Percentiles rank a stretch among this genome's conserved stretches.
Conservation (phyloP, 306 rosid species). For the Pterocarpus santalinus region DNA sequence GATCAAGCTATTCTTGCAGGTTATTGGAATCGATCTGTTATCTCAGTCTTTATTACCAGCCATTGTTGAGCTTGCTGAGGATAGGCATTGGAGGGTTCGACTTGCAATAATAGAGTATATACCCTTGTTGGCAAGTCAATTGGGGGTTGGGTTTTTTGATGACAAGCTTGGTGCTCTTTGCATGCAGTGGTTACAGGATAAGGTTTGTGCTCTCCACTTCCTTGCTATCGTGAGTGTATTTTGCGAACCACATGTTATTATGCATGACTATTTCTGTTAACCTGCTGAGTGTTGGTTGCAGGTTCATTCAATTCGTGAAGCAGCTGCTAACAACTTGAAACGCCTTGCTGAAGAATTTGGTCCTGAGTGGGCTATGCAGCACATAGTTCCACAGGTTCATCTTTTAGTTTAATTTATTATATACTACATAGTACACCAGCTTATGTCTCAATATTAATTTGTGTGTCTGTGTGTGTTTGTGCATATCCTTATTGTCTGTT, state of each 20-base stretch:
- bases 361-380: constrained; percentile 99
- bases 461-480: background rate
- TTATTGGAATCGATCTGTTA: constrained; percentile 93
- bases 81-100: constrained; percentile 98
- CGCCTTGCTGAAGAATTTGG: constrained; percentile 99
- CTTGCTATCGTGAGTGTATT: constrained; percentile 18
- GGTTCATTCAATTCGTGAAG: constrained; percentile 99
- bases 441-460: constrained; percentile 19
- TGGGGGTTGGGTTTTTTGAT: constrained; percentile 95
- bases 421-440: background rate
- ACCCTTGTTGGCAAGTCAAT: constrained; percentile 94
- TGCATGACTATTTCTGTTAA: constrained; percentile 34
- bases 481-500: background rate
- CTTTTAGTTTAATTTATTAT: constrained; percentile 42
- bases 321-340: constrained; percentile 97
- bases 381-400: constrained; percentile 89
- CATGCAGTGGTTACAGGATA: constrained; percentile 99
- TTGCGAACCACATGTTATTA: constrained; percentile 10
- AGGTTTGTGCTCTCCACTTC: constrained; percentile 64
- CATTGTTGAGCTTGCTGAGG: constrained; percentile 99
- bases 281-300: constrained; percentile 23
- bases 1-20: constrained; percentile 61
- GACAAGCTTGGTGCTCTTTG: constrained; percentile 97
- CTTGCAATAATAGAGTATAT: constrained; percentile 97
- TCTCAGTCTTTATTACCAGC: constrained; percentile 98